phyloP scores from a whole-genome alignment of 2,329 filamentous ascomycete genomes.

The Neopestalotiopsis rosae region DNA sequence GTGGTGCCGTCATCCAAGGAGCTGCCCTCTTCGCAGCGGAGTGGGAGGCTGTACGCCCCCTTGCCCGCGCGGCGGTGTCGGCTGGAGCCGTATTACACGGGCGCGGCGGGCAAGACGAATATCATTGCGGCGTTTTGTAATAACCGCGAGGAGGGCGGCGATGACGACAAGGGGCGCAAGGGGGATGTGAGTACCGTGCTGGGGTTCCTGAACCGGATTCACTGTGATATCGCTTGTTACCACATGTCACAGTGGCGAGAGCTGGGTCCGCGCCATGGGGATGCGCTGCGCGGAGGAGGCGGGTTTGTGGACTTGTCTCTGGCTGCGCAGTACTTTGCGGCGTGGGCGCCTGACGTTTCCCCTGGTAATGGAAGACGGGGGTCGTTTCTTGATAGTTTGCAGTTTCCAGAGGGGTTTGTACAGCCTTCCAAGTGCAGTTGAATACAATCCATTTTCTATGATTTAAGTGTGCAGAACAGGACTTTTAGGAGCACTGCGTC shows the following conservation, averaged over 20 bases:
- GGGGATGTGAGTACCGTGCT: not conserved
- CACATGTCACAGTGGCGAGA: not conserved
- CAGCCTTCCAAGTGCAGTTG: not conserved
- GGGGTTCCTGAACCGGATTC: not conserved
- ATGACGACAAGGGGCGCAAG: no score
- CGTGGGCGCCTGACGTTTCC: not conserved
- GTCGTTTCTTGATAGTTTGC: not conserved
- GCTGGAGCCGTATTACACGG: not conserved
- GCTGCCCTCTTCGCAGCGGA: not conserved
- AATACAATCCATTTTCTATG: not conserved
- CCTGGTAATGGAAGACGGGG: not conserved
- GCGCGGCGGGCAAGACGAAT: not conserved
- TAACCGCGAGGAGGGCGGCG: not conserved
- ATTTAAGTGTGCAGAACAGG: no score
- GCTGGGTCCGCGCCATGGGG: not conserved
- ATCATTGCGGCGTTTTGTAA: not conserved
- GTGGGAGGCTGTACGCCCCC: no score
- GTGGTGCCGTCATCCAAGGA: slow-evolving; percentile 4
- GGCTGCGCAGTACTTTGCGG: slow-evolving; percentile 6
- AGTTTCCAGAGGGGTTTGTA: not conserved
- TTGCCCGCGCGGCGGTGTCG: not conserved
- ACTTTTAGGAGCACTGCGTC: no score
- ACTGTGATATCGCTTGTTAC: not conserved
- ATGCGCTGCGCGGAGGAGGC: not conserved
- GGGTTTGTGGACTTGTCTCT: not conserved